These are phyloP conservation scores for Globisporangium acanthophoron DNA, from an alignment of 352 stramenopile species.

Conservation along the genomic window DNA sequence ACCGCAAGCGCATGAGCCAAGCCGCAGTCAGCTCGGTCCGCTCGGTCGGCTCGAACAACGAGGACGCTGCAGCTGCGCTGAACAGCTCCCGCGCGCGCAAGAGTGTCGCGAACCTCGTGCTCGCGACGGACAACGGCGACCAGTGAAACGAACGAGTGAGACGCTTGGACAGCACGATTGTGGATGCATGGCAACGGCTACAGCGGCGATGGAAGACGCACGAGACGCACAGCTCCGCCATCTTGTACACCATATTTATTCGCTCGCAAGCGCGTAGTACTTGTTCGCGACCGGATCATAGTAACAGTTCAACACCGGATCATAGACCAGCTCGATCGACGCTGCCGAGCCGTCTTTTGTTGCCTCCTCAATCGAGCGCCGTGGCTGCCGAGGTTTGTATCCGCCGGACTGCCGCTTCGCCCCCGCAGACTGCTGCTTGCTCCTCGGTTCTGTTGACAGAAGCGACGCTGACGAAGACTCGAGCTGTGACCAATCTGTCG, in stretches of 20 bases:
- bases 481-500: slow-evolving; percentile 49
- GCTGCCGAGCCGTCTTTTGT: background rate
- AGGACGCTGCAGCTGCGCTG: background rate
- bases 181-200: background rate
- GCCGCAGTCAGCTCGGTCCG: slow-evolving; percentile 1
- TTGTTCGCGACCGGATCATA: slow-evolving; percentile 77
- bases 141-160: background rate
- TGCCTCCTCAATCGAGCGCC: background rate
- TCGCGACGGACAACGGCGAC: slow-evolving; percentile 5
- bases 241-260: slow-evolving; percentile 25
- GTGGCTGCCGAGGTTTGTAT: background rate
- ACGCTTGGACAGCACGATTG: background rate
- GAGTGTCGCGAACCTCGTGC: slow-evolving; percentile 13
- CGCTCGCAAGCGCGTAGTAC: slow-evolving; percentile 67
- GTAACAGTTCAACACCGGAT: slow-evolving; percentile 81
- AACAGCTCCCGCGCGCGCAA: slow-evolving; percentile 8
- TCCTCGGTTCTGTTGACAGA: background rate
- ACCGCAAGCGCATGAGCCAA: slow-evolving; percentile 32
- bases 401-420: background rate
- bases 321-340: slow-evolving; percentile 75
- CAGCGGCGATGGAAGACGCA: slow-evolving; percentile 1
- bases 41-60: background rate
- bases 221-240: background rate
- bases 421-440: background rate
- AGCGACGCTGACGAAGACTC: too few relatives aligned